Evolutionary conservation across 192 early-diverging fungal species (phyloP).

Genomic region (Neocallimastix lanati): DNA sequence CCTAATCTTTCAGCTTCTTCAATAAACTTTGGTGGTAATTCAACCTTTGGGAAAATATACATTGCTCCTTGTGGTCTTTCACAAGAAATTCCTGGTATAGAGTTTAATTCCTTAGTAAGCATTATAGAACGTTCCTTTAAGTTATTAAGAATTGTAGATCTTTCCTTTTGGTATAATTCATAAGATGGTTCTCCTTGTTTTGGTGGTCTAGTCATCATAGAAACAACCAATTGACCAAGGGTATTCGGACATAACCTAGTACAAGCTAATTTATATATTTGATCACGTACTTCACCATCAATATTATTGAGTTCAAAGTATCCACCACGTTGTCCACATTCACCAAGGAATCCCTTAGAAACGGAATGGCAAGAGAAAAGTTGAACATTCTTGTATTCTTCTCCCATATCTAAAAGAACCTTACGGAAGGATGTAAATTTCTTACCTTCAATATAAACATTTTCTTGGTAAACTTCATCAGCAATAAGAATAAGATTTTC

Average conservation of each 20-base stretch:
- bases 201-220: constrained; percentile 85
- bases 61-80: constrained; percentile 78
- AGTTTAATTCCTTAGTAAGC: constrained; percentile 60
- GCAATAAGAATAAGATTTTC: constrained; percentile 75
- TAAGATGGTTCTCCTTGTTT: constrained; percentile 59
- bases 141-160: constrained; percentile 41
- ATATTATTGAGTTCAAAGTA: constrained; percentile 89
- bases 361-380: constrained; percentile 90
- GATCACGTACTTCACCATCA: constrained; percentile 48
- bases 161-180: constrained; percentile 49
- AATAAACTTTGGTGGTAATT: constrained; percentile 57
- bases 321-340: constrained; percentile 87
- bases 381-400: constrained; percentile 50
- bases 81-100: constrained; percentile 64
- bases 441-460: constrained; percentile 60
- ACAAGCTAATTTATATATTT: constrained; percentile 87
- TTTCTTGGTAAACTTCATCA: constrained; percentile 97
- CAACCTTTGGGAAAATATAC: constrained; percentile 85
- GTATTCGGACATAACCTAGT: constrained; percentile 87
- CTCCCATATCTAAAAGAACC: constrained; percentile 35
- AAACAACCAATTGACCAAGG: constrained; percentile 82
- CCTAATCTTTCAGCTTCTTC: constrained; percentile 51
- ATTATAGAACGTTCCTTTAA: constrained; percentile 54
- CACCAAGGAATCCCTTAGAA: constrained; percentile 95
- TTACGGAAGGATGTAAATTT: not conserved